These are phyloP conservation scores for Kickxella alabastrina DNA, from an alignment of 192 early-diverging fungal species.

Conservation along the genomic window DNA sequence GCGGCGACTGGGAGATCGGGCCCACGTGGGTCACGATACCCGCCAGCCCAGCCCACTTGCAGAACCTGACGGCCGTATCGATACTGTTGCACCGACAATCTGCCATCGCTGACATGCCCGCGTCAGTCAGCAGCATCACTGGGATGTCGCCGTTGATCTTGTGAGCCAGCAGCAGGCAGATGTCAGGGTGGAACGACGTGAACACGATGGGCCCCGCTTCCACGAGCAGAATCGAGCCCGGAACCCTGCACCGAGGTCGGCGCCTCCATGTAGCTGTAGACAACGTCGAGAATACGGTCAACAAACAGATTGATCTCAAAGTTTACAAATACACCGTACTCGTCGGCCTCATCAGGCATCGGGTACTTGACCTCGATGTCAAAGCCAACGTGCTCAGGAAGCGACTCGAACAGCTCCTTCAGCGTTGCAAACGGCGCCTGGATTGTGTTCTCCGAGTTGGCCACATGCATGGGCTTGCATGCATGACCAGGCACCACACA, in stretches of 20 bases:
- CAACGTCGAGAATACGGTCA: conserved; percentile 76
- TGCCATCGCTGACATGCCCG: conserved; percentile 65
- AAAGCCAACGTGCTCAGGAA: conserved; percentile 76
- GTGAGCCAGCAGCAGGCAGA: conserved; percentile 75
- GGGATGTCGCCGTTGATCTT: conserved; percentile 82
- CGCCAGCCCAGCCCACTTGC: conserved; percentile 63
- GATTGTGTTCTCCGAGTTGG: conserved; percentile 76
- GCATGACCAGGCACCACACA: conserved; percentile 8
- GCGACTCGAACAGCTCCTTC: conserved; percentile 67
- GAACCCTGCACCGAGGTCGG: conserved; percentile 4
- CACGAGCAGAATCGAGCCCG: too few relatives aligned
- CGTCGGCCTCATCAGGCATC: conserved; percentile 84
- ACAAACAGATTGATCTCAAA: conserved; percentile 84
- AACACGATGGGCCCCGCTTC: conserved; percentile 73
- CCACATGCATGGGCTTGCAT: conserved; percentile 56
- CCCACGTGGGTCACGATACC: conserved; percentile 77
- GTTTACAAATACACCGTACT: conserved; percentile 60
- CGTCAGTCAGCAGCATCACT: conserved; percentile 89
- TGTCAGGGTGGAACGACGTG: conserved; percentile 90
- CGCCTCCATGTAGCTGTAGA: conserved; percentile 51
- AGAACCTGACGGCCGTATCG: conserved; percentile 73
- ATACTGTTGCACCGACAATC: conserved; percentile 81
- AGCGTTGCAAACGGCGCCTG: conserved; percentile 87
- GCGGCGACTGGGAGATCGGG: conserved; percentile 73
- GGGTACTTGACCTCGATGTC: conserved; percentile 98